phyloP scores from a whole-genome alignment of 192 early-diverging fungal species.

The Chytriomyces sp. region DNA sequence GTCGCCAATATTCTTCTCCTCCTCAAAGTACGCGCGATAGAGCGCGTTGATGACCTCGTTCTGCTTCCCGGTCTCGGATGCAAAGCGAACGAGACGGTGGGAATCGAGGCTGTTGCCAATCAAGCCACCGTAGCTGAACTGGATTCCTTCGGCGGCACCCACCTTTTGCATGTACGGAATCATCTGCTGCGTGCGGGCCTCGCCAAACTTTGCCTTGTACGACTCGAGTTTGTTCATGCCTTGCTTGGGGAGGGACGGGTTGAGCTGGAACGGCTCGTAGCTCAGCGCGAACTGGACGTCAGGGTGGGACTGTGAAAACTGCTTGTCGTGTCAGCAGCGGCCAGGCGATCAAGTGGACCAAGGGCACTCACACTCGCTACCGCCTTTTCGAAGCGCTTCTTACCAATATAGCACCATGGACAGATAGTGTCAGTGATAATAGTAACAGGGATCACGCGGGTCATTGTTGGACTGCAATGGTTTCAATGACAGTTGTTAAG shows the following conservation, averaged over 20 bases:
- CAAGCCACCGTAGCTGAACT: slow-evolving; percentile 65
- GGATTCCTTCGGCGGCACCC: slow-evolving; percentile 68
- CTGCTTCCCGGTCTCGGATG: slow-evolving; percentile 53
- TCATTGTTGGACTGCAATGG: neutral
- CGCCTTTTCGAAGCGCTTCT: slow-evolving; percentile 71
- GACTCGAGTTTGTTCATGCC: slow-evolving; percentile 52
- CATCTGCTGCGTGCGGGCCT: slow-evolving; percentile 53
- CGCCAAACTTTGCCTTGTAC: slow-evolving; percentile 72
- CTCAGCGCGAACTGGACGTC: slow-evolving; percentile 60
- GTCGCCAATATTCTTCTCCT: slow-evolving; percentile 67
- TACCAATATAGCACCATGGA: slow-evolving; percentile 81
- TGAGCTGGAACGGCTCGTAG: slow-evolving; percentile 75
- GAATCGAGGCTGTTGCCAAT: slow-evolving; percentile 63
- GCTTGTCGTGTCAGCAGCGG: neutral
- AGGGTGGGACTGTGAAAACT: slow-evolving; percentile 36
- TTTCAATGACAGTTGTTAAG: neutral
- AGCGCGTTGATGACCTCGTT: slow-evolving; percentile 62
- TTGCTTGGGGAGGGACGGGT: slow-evolving; percentile 58
- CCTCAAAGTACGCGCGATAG: slow-evolving; percentile 73
- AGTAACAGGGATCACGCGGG: slow-evolving; percentile 44
- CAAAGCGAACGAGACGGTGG: slow-evolving; percentile 67
- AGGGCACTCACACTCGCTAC: slow-evolving; percentile 28
- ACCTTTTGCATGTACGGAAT: slow-evolving; percentile 51
- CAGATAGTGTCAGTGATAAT: slow-evolving; percentile 71
- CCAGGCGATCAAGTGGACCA: neutral